Percentiles rank a stretch among this genome's conserved stretches.
Evolutionary conservation across 2,329 filamentous ascomycete genomes (phyloP).

Genomic region (Hyphodiscus sp.): DNA sequence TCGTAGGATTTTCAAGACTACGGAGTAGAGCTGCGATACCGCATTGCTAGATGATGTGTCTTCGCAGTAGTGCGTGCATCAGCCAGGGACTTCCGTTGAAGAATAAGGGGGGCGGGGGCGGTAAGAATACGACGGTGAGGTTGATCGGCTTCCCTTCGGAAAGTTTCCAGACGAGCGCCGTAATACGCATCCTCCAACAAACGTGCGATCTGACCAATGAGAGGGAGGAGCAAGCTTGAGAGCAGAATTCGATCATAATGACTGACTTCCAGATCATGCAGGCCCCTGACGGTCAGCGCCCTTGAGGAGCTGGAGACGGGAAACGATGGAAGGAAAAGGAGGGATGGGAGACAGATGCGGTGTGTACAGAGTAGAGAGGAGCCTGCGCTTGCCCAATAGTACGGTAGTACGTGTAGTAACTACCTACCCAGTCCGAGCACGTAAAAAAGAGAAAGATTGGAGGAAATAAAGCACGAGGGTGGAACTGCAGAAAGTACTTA

Average conservation of each 20-base stretch:
- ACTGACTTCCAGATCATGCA: background rate
- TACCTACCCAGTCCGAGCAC: too few species aligned
- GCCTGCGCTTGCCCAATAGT: too few species aligned
- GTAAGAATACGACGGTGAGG: background rate
- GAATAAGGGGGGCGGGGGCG: background rate
- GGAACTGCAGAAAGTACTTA: too few species aligned
- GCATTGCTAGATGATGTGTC: background rate
- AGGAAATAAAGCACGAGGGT: too few species aligned
- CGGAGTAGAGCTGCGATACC: background rate
- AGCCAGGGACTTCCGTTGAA: background rate
- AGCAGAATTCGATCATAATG: background rate
- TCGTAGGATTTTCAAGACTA: background rate
- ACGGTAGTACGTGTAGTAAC: too few species aligned
- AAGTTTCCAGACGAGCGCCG: background rate
- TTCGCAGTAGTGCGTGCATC: background rate
- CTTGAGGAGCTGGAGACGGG: background rate
- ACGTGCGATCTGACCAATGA: background rate
- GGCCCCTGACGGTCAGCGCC: background rate
- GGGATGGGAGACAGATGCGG: too few species aligned
- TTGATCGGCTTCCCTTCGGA: background rate
- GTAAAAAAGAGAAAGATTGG: too few species aligned
- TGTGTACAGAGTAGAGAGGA: too few species aligned
- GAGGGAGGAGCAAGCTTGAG: background rate
- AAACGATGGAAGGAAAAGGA: background rate
- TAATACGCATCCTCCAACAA: background rate